Conservation (phyloP, 805 yeast species). For the Zygosaccharomyces lentus region DNA sequence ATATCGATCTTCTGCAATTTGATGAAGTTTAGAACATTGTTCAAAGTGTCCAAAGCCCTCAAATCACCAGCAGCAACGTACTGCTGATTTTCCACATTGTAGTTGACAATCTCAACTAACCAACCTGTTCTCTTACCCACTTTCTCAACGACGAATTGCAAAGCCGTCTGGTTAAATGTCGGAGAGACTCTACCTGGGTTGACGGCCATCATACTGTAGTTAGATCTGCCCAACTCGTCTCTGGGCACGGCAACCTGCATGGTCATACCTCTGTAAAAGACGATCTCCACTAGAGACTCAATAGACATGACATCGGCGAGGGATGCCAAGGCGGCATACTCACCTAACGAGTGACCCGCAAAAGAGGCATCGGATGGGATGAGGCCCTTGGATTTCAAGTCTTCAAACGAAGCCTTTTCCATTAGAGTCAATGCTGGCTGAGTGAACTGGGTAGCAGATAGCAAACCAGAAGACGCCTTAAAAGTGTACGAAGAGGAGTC, state of each 20-base stretch:
- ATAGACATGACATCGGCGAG: constrained; percentile 98
- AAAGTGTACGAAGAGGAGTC: constrained; percentile 81
- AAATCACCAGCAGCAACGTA: constrained; percentile 99
- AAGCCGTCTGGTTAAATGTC: constrained; percentile 88
- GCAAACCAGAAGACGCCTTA: constrained; percentile 87
- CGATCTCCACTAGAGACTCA: constrained; percentile 94
- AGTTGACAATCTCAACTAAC: constrained; percentile 97
- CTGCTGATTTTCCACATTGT: constrained; percentile 96
- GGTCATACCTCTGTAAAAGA: constrained; percentile 99
- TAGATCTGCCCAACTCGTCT: constrained; percentile 90
- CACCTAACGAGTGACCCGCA: constrained; percentile 99
- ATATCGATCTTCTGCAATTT: constrained; percentile 93
- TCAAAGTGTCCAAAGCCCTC: constrained; percentile 87
- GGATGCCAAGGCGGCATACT: constrained; percentile 95
- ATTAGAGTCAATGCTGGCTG: constrained; percentile 98
- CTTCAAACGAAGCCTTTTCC: constrained; percentile 99
- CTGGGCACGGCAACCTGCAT: constrained; percentile 99
- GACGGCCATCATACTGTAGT: constrained; percentile 98
- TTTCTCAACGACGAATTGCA: constrained; percentile 89
- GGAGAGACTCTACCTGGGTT: constrained; percentile 90
- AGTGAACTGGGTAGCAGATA: constrained; percentile 97
- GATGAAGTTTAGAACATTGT: constrained; percentile 88
- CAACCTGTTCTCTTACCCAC: constrained; percentile 80
- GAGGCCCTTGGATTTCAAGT: constrained; percentile 91
- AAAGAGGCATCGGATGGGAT: constrained; percentile 90